A percentile compares a stretch with the other conserved stretches of the same genome.
Conservation (phyloP, 2,329 filamentous ascomycete genomes). For the Penicillium sp. region DNA sequence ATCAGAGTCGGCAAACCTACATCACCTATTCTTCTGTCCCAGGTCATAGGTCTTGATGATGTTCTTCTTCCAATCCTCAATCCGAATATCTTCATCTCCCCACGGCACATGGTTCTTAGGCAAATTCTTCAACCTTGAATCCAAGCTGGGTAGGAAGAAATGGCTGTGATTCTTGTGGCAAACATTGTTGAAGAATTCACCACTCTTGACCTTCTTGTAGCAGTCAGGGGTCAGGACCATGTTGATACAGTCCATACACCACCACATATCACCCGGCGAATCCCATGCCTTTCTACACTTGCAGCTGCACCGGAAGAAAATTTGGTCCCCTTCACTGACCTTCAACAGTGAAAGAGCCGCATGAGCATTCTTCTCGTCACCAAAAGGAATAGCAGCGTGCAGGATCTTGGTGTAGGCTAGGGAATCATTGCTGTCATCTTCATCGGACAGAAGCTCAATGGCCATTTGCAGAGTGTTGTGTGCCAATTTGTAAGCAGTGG, state of each 20-base stretch:
- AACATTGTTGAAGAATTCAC: constrained; percentile 26
- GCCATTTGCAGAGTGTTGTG: constrained; percentile 19
- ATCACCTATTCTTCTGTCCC: too few species aligned
- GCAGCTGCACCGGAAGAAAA: neutral
- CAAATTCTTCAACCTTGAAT: constrained; percentile 12
- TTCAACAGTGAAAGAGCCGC: constrained; percentile 17
- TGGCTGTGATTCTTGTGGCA: constrained; percentile 26
- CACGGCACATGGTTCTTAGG: constrained; percentile 24
- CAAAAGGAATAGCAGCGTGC: constrained; percentile 20
- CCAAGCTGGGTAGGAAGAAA: constrained; percentile 25
- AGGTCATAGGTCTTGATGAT: too few species aligned
- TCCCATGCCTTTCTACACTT: constrained; percentile 19
- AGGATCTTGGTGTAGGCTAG: constrained; percentile 24
- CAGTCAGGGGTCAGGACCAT: constrained; percentile 24
- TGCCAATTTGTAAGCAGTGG: constrained; percentile 11
- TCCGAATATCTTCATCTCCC: constrained; percentile 17
- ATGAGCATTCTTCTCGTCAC: constrained; percentile 19
- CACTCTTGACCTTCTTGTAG: constrained; percentile 16
- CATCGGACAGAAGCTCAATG: constrained; percentile 29
- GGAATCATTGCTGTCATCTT: constrained; percentile 29
- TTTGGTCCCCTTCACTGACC: neutral
- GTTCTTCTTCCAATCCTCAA: constrained; percentile 23
- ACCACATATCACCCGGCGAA: constrained; percentile 27
- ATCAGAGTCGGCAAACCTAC: too few species aligned
- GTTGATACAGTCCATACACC: constrained; percentile 29